A percentile compares a stretch with the other conserved stretches of the same genome.
These are phyloP conservation scores for Graphilbum fragrans DNA, from an alignment of 2,329 filamentous ascomycete species.

Conservation along the genomic window DNA sequence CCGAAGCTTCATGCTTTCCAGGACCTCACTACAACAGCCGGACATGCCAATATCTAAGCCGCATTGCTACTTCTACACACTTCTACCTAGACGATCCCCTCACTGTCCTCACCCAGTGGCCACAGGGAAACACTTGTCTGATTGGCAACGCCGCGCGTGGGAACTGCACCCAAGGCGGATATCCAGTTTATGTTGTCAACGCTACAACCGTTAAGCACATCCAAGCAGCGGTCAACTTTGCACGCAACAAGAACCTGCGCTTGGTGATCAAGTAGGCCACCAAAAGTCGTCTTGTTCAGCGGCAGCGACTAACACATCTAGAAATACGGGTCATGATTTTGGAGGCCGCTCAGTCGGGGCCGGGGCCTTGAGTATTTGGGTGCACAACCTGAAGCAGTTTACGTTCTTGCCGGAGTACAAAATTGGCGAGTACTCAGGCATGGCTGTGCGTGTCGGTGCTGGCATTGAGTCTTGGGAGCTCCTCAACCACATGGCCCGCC, in stretches of 20 bases:
- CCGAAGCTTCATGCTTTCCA: slow-evolving; percentile 19
- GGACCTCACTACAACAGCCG: slow-evolving; percentile 14
- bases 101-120: slow-evolving; percentile 18
- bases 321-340: slow-evolving; percentile 35
- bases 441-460: slow-evolving; percentile 19
- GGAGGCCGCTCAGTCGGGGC: slow-evolving; percentile 31
- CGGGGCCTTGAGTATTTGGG: slow-evolving; percentile 36
- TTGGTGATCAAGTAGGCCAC: slow-evolving; percentile 25
- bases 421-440: slow-evolving; percentile 17
- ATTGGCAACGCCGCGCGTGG: slow-evolving; percentile 9
- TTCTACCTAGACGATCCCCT: slow-evolving; percentile 21
- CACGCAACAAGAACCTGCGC: slow-evolving; percentile 21
- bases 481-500: slow-evolving; percentile 17
- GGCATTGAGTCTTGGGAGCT: slow-evolving; percentile 23
- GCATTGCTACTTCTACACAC: slow-evolving; percentile 16
- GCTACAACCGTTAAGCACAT: slow-evolving; percentile 22
- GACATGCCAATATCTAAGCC: slow-evolving; percentile 17
- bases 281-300: too few relatives aligned
- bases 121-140: slow-evolving; percentile 19
- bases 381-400: slow-evolving; percentile 32
- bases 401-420: slow-evolving; percentile 20
- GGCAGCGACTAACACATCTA: slow-evolving; percentile 9
- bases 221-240: slow-evolving; percentile 19
- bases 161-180: slow-evolving; percentile 22
- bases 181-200: slow-evolving; percentile 24